Evolutionary conservation across 2,329 filamentous ascomycete genomes (phyloP).

Genomic region (Claviceps sp.): DNA sequence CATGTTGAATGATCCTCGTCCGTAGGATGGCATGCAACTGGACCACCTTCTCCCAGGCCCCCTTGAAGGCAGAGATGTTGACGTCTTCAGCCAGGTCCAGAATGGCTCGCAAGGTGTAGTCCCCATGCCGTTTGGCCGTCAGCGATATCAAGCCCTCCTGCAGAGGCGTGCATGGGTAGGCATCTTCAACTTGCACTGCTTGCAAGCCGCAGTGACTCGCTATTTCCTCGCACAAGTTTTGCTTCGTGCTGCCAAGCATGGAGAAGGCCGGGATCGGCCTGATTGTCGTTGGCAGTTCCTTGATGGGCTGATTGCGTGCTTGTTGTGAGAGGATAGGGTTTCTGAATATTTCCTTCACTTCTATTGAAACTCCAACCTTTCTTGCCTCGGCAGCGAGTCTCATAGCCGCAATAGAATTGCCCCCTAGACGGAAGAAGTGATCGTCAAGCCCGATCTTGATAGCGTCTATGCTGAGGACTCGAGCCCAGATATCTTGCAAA

Average conservation of each 20-base stretch:
- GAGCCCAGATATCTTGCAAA: conserved; percentile 7
- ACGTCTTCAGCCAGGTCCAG: conserved; percentile 7
- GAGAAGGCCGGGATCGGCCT: background rate
- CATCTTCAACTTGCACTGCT: background rate
- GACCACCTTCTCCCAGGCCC: conserved; percentile 7
- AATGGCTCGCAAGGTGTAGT: conserved; percentile 18
- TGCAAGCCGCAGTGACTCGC: background rate
- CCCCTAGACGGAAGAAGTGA: conserved; percentile 17
- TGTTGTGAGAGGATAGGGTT: background rate
- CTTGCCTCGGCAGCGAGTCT: conserved; percentile 9
- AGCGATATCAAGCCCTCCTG: conserved; percentile 26
- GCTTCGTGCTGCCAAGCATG: background rate
- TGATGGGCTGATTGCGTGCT: background rate
- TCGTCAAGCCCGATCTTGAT: conserved; percentile 4
- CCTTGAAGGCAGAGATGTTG: conserved; percentile 2
- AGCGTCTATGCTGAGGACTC: conserved; percentile 22
- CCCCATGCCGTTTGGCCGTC: conserved; percentile 16
- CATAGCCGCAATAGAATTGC: conserved; percentile 17
- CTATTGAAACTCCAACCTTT: conserved; percentile 6
- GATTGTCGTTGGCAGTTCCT: background rate
- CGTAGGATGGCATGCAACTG: conserved; percentile 21
- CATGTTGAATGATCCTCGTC: conserved; percentile 31
- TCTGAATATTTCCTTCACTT: conserved; percentile 13
- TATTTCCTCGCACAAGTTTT: background rate
- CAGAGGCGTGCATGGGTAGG: conserved; percentile 21